Evolutionary conservation across 768 basidiomycete species (phyloP).

Genomic region (Tulasnella sp.): DNA sequence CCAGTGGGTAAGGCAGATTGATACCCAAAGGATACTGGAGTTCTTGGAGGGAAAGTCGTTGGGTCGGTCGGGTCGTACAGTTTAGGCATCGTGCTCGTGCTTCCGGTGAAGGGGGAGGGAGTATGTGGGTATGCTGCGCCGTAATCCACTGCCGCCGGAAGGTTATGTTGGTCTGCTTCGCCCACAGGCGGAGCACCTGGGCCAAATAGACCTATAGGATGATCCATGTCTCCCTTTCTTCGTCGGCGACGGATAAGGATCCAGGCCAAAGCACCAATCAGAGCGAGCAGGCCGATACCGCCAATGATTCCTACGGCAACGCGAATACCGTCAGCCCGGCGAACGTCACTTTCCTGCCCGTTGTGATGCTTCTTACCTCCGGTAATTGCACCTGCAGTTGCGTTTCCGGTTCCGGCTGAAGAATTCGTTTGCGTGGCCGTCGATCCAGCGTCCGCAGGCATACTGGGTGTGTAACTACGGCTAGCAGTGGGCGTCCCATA

Average conservation of each 20-base stretch:
- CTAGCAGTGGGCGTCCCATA: slow-evolving; percentile 26
- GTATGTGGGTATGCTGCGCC: neutral
- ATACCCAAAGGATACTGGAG: slow-evolving; percentile 27
- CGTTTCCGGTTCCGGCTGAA: neutral
- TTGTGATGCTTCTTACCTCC: slow-evolving; percentile 13
- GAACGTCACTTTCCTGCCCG: neutral
- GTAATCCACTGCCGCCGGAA: neutral
- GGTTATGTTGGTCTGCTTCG: neutral
- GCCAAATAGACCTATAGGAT: neutral
- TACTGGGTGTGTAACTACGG: neutral
- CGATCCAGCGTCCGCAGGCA: neutral
- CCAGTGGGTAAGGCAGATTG: neutral
- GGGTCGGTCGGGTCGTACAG: slow-evolving; percentile 26
- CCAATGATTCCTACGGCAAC: slow-evolving; percentile 26
- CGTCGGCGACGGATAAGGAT: neutral
- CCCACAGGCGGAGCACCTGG: neutral
- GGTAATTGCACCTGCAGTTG: slow-evolving; percentile 20
- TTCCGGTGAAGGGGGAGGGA: neutral
- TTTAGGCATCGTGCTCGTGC: neutral
- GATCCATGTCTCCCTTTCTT: too few species aligned
- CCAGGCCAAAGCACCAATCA: slow-evolving; percentile 17
- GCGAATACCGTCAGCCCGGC: neutral
- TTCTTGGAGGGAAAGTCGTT: slow-evolving; percentile 11
- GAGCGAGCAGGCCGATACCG: slow-evolving; percentile 9
- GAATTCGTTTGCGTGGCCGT: neutral